Base-by-base conservation (phyloP, 2,329 filamentous ascomycete species). In the Fusarium sp. region DNA sequence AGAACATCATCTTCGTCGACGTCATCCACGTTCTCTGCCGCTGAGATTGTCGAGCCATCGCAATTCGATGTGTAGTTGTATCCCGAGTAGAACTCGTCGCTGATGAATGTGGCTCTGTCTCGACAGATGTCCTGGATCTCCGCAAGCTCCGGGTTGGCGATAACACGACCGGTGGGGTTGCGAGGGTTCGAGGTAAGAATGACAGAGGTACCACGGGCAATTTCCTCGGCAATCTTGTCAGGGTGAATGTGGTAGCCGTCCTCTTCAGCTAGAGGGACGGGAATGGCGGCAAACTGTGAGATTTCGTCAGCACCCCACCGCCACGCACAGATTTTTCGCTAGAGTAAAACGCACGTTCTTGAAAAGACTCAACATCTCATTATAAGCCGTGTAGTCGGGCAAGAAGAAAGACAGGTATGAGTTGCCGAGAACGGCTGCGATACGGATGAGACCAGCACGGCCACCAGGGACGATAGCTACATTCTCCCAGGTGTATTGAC, bases 401-500 rank as follows among this genome's bases (percentile, higher is more conserved):
- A 97, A 93, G 83, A 97, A 97, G 88, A 98, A 98, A 45, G 92
- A 94, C 71, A 98, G 87, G 79, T 97, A 97, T 61, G 95, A 92
- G 81, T 97, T 97, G 73, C 95, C 95, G 76, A 98, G 85, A 11
- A 98, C 95, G 57, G 95, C 95, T 26, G 95, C 95, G 81, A 98
- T 98, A 77, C 95, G 91, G 81, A 98, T 98, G 83, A 98, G 86
- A 54, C 95, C 95, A 38, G 95, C 95, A 77, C 95, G 91, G 42
- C 95, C 95, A 82, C 95, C 95, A 50, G 95, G 95, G 7, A 98
- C 95, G 81, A 98, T 97, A 81, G 93, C 95, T 24, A 98, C 95
- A 82, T 98, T 98, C 86, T 98, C 95, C 93, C 94, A 98, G 11
- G 93, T 97, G 82, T 98, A 98, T 84, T 97, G 88, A 82, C 92